Evolutionary conservation across 78 protist species (phyloP).

Genomic region (Thecamonas trahens): DNA sequence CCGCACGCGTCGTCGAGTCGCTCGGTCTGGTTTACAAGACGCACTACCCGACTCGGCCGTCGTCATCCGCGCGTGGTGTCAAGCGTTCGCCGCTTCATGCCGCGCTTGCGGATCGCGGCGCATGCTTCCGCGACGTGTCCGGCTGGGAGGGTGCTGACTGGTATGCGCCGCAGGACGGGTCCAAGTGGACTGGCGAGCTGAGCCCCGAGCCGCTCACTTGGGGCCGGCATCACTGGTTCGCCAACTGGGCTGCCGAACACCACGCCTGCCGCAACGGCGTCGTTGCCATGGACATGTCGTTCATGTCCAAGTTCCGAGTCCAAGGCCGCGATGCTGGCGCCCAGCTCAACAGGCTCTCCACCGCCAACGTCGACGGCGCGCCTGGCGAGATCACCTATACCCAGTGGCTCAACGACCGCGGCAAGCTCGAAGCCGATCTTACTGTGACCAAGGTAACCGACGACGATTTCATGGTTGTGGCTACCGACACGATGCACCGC

Average conservation of each 20-base stretch:
- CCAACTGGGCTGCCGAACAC: conserved; percentile 5
- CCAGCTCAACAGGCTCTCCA: conserved; percentile 7
- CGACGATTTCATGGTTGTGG: conserved; percentile 8
- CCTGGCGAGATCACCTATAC: conserved; percentile 17
- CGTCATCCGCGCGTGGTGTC: neutral
- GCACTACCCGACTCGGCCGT: conserved; percentile 17
- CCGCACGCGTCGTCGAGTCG: conserved; percentile 13
- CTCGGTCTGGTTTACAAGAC: conserved; percentile 26
- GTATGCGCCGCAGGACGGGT: neutral
- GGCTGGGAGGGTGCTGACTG: conserved; percentile 24
- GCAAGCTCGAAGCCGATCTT: conserved; percentile 16
- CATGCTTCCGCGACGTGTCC: neutral
- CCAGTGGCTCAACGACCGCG: conserved; percentile 14
- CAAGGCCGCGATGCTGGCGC: conserved; percentile 20
- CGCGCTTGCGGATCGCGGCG: neutral
- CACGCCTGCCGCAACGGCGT: neutral
- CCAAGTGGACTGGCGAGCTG: neutral
- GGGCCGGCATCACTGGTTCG: conserved; percentile 20
- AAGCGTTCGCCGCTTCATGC: conserved; percentile 10
- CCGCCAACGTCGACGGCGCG: conserved; percentile 4
- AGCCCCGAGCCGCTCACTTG: too few relatives aligned
- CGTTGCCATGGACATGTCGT: conserved; percentile 24
- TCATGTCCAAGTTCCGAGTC: conserved; percentile 22
- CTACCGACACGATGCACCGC: neutral
- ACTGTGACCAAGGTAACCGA: conserved; percentile 1